Conservation (phyloP, 257 asterid genomes). For the Scutellaria minor region DNA sequence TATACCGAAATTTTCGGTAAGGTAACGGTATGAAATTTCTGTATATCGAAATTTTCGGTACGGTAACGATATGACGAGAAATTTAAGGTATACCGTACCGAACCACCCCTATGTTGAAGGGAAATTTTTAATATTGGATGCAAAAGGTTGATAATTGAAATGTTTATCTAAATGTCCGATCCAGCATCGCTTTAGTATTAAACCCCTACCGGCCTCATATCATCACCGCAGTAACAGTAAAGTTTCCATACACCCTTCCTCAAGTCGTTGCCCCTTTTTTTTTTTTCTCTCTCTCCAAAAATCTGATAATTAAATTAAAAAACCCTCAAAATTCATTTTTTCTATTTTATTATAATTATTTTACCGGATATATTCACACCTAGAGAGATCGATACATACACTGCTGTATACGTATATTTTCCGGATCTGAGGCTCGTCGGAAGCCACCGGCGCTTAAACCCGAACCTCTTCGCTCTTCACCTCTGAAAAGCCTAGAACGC, state of each 20-base stretch:
- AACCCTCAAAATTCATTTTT: conserved; percentile 9
- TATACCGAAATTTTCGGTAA: no score
- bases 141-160: no score
- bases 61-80: no score
- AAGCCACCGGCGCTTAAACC: conserved; percentile 72
- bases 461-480: conserved; percentile 36
- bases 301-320: conserved; percentile 23
- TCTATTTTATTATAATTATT: conserved; percentile 19
- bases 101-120: no score
- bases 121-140: no score
- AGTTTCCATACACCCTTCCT: conserved; percentile 24
- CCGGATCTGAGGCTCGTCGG: conserved; percentile 89
- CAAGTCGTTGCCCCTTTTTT: conserved; percentile 26
- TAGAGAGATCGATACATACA: conserved; percentile 38
- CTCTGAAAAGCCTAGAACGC: conserved; percentile 53
- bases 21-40: no score
- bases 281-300: neutral
- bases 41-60: no score
- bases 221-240: conserved; percentile 41
- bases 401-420: conserved; percentile 43
- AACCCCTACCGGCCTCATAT: conserved; percentile 43
- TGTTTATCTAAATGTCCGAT: no score
- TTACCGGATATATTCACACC: conserved; percentile 35
- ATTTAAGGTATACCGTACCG: no score
- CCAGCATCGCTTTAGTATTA: conserved; percentile 33